Conservation (phyloP, 495 filamentous ascomycete species). For the Penicillium maclennaniae region DNA sequence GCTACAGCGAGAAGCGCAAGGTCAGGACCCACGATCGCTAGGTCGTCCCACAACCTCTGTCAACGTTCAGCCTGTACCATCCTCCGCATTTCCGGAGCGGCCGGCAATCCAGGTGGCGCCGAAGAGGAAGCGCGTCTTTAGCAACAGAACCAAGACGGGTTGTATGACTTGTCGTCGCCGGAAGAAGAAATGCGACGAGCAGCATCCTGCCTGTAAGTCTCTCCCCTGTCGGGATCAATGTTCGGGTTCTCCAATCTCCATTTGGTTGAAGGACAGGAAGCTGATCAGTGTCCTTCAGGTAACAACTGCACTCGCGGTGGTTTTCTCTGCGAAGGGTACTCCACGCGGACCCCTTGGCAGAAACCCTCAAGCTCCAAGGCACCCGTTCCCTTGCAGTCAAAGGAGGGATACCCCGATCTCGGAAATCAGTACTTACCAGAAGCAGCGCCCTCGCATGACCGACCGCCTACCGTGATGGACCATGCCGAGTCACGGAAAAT, state of each 20-base stretch:
- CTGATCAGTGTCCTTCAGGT: slow-evolving; percentile 47
- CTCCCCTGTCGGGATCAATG: not conserved
- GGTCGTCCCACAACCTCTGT: slow-evolving; percentile 32
- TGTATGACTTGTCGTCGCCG: slow-evolving; percentile 91
- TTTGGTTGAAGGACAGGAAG: not conserved
- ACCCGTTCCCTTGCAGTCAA: slow-evolving; percentile 80
- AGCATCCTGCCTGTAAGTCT: slow-evolving; percentile 81
- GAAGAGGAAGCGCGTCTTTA: slow-evolving; percentile 85
- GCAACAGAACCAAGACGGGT: slow-evolving; percentile 94
- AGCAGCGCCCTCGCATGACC: slow-evolving; percentile 44
- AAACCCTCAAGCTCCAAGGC: slow-evolving; percentile 56
- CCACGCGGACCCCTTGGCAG: slow-evolving; percentile 69
- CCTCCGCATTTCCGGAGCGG: slow-evolving; percentile 38
- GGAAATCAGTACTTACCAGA: slow-evolving; percentile 45
- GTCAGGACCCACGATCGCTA: slow-evolving; percentile 32
- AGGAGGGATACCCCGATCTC: slow-evolving; percentile 64
- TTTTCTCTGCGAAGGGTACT: slow-evolving; percentile 93
- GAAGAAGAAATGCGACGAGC: slow-evolving; percentile 99
- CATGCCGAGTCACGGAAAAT: slow-evolving; percentile 39
- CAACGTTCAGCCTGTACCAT: slow-evolving; percentile 33
- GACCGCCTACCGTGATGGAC: slow-evolving; percentile 33
- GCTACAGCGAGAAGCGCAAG: slow-evolving; percentile 47
- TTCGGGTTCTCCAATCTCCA: not conserved
- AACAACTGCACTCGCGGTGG: slow-evolving; percentile 90
- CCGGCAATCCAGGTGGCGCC: slow-evolving; percentile 60